phyloP scores from a whole-genome alignment of 2,329 filamentous ascomycete species.

The Aspergillus sp. region DNA sequence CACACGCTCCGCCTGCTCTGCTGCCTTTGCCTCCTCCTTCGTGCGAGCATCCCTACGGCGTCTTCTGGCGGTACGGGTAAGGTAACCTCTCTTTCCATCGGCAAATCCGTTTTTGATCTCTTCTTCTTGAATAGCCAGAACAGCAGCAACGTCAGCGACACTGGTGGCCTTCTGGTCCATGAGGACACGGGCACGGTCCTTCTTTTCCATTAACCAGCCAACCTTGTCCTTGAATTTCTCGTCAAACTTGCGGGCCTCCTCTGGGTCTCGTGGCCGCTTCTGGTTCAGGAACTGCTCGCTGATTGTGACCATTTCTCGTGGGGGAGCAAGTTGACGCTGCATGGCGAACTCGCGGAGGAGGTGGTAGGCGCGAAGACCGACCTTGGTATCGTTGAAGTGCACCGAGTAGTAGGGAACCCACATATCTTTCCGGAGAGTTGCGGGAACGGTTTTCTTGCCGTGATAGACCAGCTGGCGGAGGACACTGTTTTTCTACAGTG shows the following conservation, averaged over 20 bases:
- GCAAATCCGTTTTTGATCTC: slow-evolving; percentile 26
- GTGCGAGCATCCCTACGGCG: slow-evolving; percentile 25
- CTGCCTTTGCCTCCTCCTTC: slow-evolving; percentile 18
- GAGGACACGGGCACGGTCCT: slow-evolving; percentile 46
- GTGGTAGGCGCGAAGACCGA: slow-evolving; percentile 53
- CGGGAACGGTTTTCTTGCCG: slow-evolving; percentile 59
- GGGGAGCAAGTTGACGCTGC: slow-evolving; percentile 53
- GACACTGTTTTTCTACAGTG: slow-evolving; percentile 44
- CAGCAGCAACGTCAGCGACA: slow-evolving; percentile 56
- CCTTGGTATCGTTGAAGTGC: slow-evolving; percentile 46
- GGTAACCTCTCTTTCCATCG: slow-evolving; percentile 25
- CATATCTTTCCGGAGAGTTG: slow-evolving; percentile 56
- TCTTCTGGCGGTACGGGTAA: slow-evolving; percentile 24
- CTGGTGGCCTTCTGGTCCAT: slow-evolving; percentile 64
- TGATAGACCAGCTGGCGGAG: slow-evolving; percentile 58
- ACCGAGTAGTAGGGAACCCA: slow-evolving; percentile 59
- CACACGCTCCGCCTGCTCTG: slow-evolving; percentile 20
- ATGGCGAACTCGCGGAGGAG: slow-evolving; percentile 57
- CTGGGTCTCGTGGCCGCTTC: slow-evolving; percentile 33
- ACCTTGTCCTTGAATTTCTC: slow-evolving; percentile 37
- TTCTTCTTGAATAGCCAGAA: slow-evolving; percentile 47
- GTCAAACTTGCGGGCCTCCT: slow-evolving; percentile 38
- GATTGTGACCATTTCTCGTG: slow-evolving; percentile 39
- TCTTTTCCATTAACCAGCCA: slow-evolving; percentile 42
- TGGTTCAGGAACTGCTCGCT: slow-evolving; percentile 38